A percentile compares a stretch with the other conserved stretches of the same genome.
Evolutionary conservation across 2,329 filamentous ascomycete species (phyloP).

Genomic region (Aureobasidium sp.): DNA sequence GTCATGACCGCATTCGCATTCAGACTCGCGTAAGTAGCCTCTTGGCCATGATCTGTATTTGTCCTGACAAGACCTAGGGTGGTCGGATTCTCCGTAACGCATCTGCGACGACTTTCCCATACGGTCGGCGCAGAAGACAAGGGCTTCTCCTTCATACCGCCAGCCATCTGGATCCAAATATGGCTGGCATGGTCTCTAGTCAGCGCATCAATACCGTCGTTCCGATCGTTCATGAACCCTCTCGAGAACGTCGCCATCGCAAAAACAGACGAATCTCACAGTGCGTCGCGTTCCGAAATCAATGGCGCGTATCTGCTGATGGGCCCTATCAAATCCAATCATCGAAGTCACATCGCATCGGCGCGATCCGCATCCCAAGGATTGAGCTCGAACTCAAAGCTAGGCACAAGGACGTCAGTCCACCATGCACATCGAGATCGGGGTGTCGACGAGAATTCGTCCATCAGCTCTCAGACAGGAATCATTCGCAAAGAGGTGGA

Average conservation of each 20-base stretch:
- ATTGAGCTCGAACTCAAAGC: neutral
- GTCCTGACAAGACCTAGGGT: neutral
- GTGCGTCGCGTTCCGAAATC: conserved; percentile 1
- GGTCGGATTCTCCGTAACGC: neutral
- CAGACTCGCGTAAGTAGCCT: conserved; percentile 5
- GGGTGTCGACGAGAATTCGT: neutral
- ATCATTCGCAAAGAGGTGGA: conserved; percentile 14
- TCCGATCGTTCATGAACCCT: conserved; percentile 17
- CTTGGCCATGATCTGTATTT: neutral
- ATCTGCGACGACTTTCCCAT: neutral
- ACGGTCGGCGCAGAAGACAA: neutral
- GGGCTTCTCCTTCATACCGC: neutral
- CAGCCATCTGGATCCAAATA: conserved; percentile 14
- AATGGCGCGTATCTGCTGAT: conserved; percentile 14
- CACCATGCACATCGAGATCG: neutral
- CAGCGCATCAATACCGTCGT: conserved; percentile 16
- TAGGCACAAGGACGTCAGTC: conserved; percentile 11
- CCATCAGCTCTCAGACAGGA: conserved; percentile 1
- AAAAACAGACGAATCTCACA: neutral
- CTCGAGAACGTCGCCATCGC: conserved; percentile 9
- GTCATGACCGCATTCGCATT: conserved; percentile 3
- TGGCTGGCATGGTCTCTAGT: conserved; percentile 16
- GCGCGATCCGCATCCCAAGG: neutral
- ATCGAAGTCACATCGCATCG: neutral
- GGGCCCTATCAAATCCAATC: neutral